Base-by-base conservation (phyloP, 2,329 filamentous ascomycete species). In the Cytospora schulzeri region DNA sequence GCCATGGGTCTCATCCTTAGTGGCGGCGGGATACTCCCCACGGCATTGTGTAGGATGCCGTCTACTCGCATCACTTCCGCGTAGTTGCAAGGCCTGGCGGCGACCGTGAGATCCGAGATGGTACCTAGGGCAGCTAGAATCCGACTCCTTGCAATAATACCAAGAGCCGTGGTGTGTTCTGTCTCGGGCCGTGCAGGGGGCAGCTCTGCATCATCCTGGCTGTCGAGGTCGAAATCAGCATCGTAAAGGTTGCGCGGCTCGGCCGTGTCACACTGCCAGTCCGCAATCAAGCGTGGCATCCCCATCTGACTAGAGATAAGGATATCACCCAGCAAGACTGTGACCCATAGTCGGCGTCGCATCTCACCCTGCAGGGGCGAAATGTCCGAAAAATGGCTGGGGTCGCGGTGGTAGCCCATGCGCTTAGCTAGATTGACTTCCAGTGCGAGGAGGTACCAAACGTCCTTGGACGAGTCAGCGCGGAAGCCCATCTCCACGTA, bases 401-500 rank as follows among this genome's bases (percentile, higher is more conserved):
- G 62, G 19, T 64, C 62, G n/a, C 62, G 62, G 24, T 64, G 62
- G 24, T 54, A 59, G 17, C 62, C 62, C 62, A 64, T 64, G 5
- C 62, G 62, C 14, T 26, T 29, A 9, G 62, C 62, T 2, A 64
- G 33, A 28, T 52, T 57, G 4, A 62, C 53, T n/a, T 48, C 29
- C 15, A 62, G 38, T 6, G 50, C 53, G n/a, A 51, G 53, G 17
- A 62, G 28, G 19, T 45, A 57, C 60, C 53, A 57, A 14, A 38
- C 38, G 22, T 62, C 60, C 52, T 62, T 71, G 35, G 74, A 71
- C 0, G 75, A 71, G 33, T 79, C 77, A 0, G 64, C 68, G 8
- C 70, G 66, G 1, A 70, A 60, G 24, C 71, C 67, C 7, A 74
- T 65, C 62, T 79, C 78, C 8, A 73, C 67, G n/a, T 70, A 66